Evolutionary conservation across 1,139 yeast species (phyloP).

Genomic region (Pichia sp.): DNA sequence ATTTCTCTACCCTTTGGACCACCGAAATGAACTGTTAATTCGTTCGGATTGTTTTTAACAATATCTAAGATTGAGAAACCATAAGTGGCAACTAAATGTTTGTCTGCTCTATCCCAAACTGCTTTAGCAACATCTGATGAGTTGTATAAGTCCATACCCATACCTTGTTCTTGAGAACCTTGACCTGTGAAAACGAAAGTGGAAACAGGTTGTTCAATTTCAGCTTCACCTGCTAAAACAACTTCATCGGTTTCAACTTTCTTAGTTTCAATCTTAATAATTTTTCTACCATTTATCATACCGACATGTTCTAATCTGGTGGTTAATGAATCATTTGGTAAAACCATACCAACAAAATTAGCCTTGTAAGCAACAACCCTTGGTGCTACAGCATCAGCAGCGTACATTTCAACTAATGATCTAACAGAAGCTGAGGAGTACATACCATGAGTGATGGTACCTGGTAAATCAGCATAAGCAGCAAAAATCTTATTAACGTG

Average conservation of each 20-base stretch:
- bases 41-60: constrained; percentile 93
- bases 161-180: constrained; percentile 99
- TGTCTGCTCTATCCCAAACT: constrained; percentile 98
- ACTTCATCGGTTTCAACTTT: constrained; percentile 70
- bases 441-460: constrained; percentile 99
- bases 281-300: constrained; percentile 98
- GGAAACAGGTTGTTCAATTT: constrained; percentile 95
- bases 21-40: constrained; percentile 92
- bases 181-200: constrained; percentile 98
- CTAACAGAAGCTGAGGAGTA: constrained; percentile 94
- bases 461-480: constrained; percentile 86
- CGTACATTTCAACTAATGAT: constrained; percentile 95
- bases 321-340: constrained; percentile 86
- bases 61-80: constrained; percentile 96
- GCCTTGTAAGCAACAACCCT: constrained; percentile 95
- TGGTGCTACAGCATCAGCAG: constrained; percentile 92
- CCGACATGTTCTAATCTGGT: constrained; percentile 93
- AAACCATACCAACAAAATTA: constrained; percentile 90
- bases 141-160: constrained; percentile 98
- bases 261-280: constrained; percentile 83
- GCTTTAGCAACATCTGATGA: constrained; percentile 86
- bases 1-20: constrained; percentile 96
- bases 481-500: constrained; percentile 96
- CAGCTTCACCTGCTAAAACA: constrained; percentile 92
- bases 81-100: constrained; percentile 84